These are phyloP conservation scores for Venustampulla echinocandica DNA, from an alignment of 495 filamentous ascomycete species.

Conservation along the genomic window DNA sequence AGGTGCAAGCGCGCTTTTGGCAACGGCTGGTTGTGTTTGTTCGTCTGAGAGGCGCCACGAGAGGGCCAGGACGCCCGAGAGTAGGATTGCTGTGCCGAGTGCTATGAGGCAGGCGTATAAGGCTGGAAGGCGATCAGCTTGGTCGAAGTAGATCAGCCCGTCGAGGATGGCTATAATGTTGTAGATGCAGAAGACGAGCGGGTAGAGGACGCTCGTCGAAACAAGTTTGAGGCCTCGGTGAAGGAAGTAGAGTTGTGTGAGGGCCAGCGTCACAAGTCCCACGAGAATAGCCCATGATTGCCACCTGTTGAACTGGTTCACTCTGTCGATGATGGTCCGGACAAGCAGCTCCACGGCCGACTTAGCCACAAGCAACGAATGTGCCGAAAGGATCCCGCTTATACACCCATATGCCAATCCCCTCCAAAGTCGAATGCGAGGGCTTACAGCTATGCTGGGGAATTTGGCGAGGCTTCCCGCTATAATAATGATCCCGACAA, in stretches of 20 bases:
- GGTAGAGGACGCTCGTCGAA: conserved; percentile 93
- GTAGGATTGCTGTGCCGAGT: conserved; percentile 76
- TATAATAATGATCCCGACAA: conserved; percentile 54
- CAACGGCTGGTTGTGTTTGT: conserved; percentile 46
- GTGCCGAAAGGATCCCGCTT: conserved; percentile 89
- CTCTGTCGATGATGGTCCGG: conserved; percentile 74
- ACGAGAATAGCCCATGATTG: conserved; percentile 93
- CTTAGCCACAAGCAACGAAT: conserved; percentile 88
- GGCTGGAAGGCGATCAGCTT: conserved; percentile 66
- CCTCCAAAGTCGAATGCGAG: conserved; percentile 65
- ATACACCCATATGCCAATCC: conserved; percentile 84
- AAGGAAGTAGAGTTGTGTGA: conserved; percentile 90
- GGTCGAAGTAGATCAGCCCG: conserved; percentile 92
- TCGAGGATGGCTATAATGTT: conserved; percentile 98
- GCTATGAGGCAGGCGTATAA: conserved; percentile 78
- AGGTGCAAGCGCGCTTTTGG: conserved; percentile 55
- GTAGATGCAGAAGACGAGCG: conserved; percentile 97
- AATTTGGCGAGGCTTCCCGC: conserved; percentile 48
- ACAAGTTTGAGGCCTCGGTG: conserved; percentile 89
- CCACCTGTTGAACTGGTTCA: conserved; percentile 95
- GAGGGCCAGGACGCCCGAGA: conserved; percentile 80
- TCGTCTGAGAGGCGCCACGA: conserved; percentile 87
- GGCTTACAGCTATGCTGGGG: conserved; percentile 41
- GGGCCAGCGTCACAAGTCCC: conserved; percentile 69
- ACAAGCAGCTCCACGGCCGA: conserved; percentile 96